These are phyloP conservation scores for Erigeron philadelphicus DNA, from an alignment of 140 eudicot genomes.

Conservation along the genomic window DNA sequence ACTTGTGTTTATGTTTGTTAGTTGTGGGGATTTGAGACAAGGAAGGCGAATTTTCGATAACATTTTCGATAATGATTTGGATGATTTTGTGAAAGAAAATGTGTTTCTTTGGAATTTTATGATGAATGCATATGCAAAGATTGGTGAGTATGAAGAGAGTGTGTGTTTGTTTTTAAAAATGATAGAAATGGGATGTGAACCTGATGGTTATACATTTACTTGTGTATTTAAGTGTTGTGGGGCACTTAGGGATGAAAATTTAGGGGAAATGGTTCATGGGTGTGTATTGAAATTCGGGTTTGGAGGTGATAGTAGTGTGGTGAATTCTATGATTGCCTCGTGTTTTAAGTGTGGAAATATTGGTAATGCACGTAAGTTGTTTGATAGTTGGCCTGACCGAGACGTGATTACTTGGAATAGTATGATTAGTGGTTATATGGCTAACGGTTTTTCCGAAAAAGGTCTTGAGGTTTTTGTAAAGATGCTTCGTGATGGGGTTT, in stretches of 20 bases:
- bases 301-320: slow-evolving; percentile 43
- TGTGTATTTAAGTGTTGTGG: slow-evolving; percentile 50
- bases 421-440: slow-evolving; percentile 59
- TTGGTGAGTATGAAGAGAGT: slow-evolving; percentile 46
- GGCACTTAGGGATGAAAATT: slow-evolving; percentile 26
- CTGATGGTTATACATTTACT: slow-evolving; percentile 52
- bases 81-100: slow-evolving; percentile 37
- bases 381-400: slow-evolving; percentile 51
- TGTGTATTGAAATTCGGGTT: slow-evolving; percentile 38
- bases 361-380: slow-evolving; percentile 43
- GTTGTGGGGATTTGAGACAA: slow-evolving; percentile 55
- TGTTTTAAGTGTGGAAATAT: slow-evolving; percentile 38
- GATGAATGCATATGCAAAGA: slow-evolving; percentile 56
- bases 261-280: slow-evolving; percentile 49
- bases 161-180: slow-evolving; percentile 37
- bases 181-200: slow-evolving; percentile 42
- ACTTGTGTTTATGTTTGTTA: slow-evolving; percentile 70
- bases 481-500: slow-evolving; percentile 33
- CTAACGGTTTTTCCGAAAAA: slow-evolving; percentile 34
- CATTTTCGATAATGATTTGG: slow-evolving; percentile 36
- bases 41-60: slow-evolving; percentile 47
- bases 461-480: slow-evolving; percentile 40
- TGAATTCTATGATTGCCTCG: slow-evolving; percentile 49
- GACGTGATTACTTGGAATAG: slow-evolving; percentile 61
- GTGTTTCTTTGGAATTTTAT: slow-evolving; percentile 64